A percentile compares a stretch with the other conserved stretches of the same genome.
phyloP scores from a whole-genome alignment of 2,329 filamentous ascomycete species.

The Pseudocercospora crystallina region DNA sequence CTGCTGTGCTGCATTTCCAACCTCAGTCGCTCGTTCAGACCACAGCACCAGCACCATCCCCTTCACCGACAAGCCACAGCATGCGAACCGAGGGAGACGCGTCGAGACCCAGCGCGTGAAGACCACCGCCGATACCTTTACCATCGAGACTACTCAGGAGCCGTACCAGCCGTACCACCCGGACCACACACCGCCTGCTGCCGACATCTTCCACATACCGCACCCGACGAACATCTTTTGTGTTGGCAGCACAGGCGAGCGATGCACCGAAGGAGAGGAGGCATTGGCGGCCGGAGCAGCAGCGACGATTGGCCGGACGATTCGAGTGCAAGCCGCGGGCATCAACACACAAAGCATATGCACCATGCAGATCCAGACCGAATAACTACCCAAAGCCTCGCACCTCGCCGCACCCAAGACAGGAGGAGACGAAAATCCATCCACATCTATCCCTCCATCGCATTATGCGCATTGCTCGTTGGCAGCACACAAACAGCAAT shows the following conservation, averaged over 20 bases:
- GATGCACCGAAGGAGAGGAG: constrained; percentile 11
- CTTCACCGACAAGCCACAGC: background rate
- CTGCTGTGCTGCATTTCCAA: background rate
- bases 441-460: constrained; percentile 15
- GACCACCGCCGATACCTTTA: background rate
- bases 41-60: background rate
- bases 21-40: constrained; percentile 9
- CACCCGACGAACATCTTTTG: background rate
- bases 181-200: background rate
- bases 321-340: constrained; percentile 15
- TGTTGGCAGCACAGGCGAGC: background rate
- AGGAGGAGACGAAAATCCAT: constrained; percentile 8
- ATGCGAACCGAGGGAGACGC: constrained; percentile 4
- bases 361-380: constrained; percentile 18
- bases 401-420: constrained; percentile 9
- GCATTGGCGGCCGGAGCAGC: constrained; percentile 7
- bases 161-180: constrained; percentile 1
- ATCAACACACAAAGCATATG: constrained; percentile 14
- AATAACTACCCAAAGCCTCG: too few relatives aligned
- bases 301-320: constrained; percentile 4
- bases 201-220: background rate
- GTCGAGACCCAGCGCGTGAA: constrained; percentile 15
- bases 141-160: constrained; percentile 1
- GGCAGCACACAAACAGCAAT: constrained; percentile 26
- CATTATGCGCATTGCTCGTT: constrained; percentile 28